phyloP scores from a whole-genome alignment of 345 rosid species.

The Heritiera fomes region DNA sequence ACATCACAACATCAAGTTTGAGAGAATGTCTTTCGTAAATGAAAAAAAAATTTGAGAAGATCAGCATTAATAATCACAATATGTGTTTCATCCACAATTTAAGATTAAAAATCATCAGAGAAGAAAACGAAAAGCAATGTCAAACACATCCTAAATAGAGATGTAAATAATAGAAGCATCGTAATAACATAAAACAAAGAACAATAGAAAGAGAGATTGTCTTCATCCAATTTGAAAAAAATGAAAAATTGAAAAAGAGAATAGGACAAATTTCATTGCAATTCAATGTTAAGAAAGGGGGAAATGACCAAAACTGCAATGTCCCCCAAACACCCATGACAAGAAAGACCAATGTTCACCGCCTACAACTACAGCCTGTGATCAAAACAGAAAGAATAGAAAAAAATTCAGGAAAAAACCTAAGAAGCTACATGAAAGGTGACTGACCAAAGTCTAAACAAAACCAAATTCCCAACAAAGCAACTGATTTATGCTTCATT shows the following conservation, averaged over 20 bases:
- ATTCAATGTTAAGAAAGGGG: not conserved
- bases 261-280: slow-evolving; percentile 2
- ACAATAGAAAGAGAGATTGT: not conserved
- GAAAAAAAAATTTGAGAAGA: slow-evolving; percentile 13
- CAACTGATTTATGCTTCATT: not conserved
- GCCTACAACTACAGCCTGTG: not conserved
- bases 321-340: not conserved
- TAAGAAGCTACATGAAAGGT: not conserved
- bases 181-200: not conserved
- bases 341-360: not conserved
- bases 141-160: not conserved
- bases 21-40: not conserved
- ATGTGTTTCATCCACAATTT: not conserved
- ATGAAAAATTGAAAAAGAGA: not conserved
- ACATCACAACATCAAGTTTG: not conserved
- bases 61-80: slow-evolving; percentile 5
- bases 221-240: not conserved
- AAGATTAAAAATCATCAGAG: not conserved
- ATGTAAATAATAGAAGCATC: not conserved
- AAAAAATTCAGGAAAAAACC: not conserved
- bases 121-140: not conserved
- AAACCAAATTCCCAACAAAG: not conserved
- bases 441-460: not conserved
- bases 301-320: not conserved
- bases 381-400: not conserved